Conservation (phyloP, 2,329 filamentous ascomycete genomes). For the Neocucurbitaria cava region DNA sequence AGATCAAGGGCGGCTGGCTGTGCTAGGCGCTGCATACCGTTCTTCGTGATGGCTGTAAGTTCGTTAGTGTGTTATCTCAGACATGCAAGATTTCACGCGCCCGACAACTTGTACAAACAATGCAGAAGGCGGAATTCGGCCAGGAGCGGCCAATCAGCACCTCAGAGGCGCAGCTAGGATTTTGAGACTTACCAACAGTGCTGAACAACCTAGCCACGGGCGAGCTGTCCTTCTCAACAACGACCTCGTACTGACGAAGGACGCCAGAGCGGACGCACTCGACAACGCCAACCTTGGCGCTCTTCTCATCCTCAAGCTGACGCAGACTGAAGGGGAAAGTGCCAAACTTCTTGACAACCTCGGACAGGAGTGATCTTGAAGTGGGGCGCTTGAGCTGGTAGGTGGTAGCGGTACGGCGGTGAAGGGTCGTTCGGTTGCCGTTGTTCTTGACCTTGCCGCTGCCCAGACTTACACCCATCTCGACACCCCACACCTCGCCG, state of each 20-base stretch:
- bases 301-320: slow-evolving; percentile 95
- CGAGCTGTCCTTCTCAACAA: slow-evolving; percentile 88
- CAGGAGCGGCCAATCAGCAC: background rate
- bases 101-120: background rate
- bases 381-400: slow-evolving; percentile 94
- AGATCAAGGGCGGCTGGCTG: slow-evolving; percentile 78
- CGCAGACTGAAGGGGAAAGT: slow-evolving; percentile 97
- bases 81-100: background rate
- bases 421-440: slow-evolving; percentile 84
- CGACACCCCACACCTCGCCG: slow-evolving; percentile 96
- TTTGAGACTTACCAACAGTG: slow-evolving; percentile 89
- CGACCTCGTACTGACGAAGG: slow-evolving; percentile 93
- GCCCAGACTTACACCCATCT: slow-evolving; percentile 90
- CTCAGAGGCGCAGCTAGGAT: slow-evolving; percentile 29
- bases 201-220: slow-evolving; percentile 87
- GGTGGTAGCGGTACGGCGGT: slow-evolving; percentile 89
- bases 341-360: slow-evolving; percentile 96
- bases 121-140: background rate
- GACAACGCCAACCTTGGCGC: slow-evolving; percentile 93
- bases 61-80: slow-evolving; percentile 18
- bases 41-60: slow-evolving; percentile 87
- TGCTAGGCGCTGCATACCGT: slow-evolving; percentile 87
- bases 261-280: slow-evolving; percentile 95
- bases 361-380: slow-evolving; percentile 89
- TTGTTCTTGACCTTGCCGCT: slow-evolving; percentile 94